A percentile compares a stretch with the other conserved stretches of the same genome.
phyloP scores from a whole-genome alignment of 768 basidiomycete genomes.

The Lyophyllum decastes region DNA sequence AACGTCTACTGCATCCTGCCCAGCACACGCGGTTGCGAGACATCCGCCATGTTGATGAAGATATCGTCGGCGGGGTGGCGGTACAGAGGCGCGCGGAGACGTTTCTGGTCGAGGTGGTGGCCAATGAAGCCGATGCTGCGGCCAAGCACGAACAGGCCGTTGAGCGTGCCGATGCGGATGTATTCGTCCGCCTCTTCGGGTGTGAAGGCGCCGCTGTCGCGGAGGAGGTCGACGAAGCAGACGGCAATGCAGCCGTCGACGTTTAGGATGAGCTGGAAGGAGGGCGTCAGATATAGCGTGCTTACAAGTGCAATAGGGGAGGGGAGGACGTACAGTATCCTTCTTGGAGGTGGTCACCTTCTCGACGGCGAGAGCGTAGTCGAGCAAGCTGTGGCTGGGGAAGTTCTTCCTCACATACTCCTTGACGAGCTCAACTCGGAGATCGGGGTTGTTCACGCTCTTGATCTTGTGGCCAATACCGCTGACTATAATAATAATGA shows the following conservation, averaged over 20 bases:
- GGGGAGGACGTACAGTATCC: constrained; percentile 66
- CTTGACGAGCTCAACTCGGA: constrained; percentile 92
- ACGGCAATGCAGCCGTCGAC: constrained; percentile 96
- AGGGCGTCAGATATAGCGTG: not conserved
- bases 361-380: constrained; percentile 96
- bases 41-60: constrained; percentile 91
- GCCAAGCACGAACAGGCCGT: constrained; percentile 96
- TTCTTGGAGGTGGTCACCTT: constrained; percentile 98
- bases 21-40: constrained; percentile 80
- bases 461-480: constrained; percentile 99
- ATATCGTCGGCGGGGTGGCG: constrained; percentile 95
- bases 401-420: constrained; percentile 95
- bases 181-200: constrained; percentile 97
- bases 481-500: constrained; percentile 54
- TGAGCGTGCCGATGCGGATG: constrained; percentile 94
- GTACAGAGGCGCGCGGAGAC: constrained; percentile 90
- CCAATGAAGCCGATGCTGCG: constrained; percentile 98
- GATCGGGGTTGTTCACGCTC: constrained; percentile 94
- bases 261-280: constrained; percentile 81
- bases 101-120: constrained; percentile 95
- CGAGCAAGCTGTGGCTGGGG: constrained; percentile 90
- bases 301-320: not conserved
- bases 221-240: constrained; percentile 93
- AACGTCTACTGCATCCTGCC: constrained; percentile 43
- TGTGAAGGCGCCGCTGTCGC: constrained; percentile 92